Conservation (phyloP, 257 asterid species). For the Gardenia jasminoides region DNA sequence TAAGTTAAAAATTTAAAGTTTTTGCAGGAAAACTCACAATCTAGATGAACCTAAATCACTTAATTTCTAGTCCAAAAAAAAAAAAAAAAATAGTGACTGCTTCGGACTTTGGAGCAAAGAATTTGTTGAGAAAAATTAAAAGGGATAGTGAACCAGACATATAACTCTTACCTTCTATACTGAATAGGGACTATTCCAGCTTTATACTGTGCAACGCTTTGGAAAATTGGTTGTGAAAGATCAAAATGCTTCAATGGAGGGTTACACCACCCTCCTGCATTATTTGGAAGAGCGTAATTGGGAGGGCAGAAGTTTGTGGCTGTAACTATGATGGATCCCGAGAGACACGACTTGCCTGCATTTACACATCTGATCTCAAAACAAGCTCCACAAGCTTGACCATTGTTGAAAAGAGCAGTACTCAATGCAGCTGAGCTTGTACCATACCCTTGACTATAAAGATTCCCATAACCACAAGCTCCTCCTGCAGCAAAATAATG, state of each 20-base stretch:
- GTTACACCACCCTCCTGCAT: constrained; percentile 33
- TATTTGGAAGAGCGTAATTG: constrained; percentile 20
- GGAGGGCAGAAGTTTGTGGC: constrained; percentile 39
- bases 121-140: not conserved
- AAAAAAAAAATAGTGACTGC: too few relatives aligned
- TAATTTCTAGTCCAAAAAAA: too few relatives aligned
- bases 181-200: constrained; percentile 33
- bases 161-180: constrained; percentile 21
- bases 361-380: constrained; percentile 29
- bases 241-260: constrained; percentile 32
- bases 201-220: constrained; percentile 24
- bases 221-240: constrained; percentile 30
- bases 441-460: constrained; percentile 31
- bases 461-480: constrained; percentile 36
- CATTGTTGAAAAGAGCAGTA: constrained; percentile 30
- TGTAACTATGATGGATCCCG: constrained; percentile 23
- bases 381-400: constrained; percentile 31
- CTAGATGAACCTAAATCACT: too few relatives aligned
- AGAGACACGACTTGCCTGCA: constrained; percentile 16
- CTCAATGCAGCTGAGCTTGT: constrained; percentile 32
- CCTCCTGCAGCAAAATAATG: constrained; percentile 19
- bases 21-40: too few relatives aligned
- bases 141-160: too few relatives aligned
- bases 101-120: not conserved
- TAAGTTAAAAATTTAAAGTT: too few relatives aligned